Base-by-base conservation (phyloP, 75 land plant species). In the Chamaecyparis obtusa region DNA sequence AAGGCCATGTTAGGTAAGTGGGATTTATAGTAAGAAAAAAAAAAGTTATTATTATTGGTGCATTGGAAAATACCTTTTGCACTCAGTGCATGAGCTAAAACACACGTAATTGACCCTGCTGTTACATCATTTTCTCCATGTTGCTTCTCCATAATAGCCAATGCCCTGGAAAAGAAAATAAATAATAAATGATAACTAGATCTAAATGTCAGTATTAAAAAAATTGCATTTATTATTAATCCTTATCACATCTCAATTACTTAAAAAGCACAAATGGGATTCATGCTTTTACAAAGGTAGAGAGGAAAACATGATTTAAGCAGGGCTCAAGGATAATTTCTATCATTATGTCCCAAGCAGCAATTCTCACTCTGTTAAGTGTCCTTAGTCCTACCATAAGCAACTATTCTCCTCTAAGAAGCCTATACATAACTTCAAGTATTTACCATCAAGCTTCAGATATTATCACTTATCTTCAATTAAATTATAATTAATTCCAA, bases 81-180 rank as follows among this genome's bases (percentile, higher is more conserved):
- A 90, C 90, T 91, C 55, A 93, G 89, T 2, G 85, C 92, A 89
- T 93, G 91, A 13, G 99, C 99, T 60, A 97, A 89, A 35, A 94
- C 94, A 93, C 94, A 94, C 87, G 91, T 91, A 60, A 95, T 95
- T 86, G 93, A 85, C 85, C 96, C 99, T 79, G 91, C 91, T 78
- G 94, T 94, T 83, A 95, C 95, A 92, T 93, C 95, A 37, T 80
- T 89, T 86, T 93, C 91, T 86, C 95, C 97, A 90, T 90, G 93
- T 44, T 79, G 33, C 86, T 91, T 90, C 71, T 80, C 87, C 85
- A 91, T 90, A 57, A 96, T 91, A 78, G 83, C 88, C 76, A 94
- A 36, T 67, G 96, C 94, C 86, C 98, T 96, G 77, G 77, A 94
- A 77, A 36, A 74, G 87, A 44, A 86, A 60, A 60, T 81, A 57